A percentile compares a stretch with the other conserved stretches of the same genome.
phyloP scores from a whole-genome alignment of 2,329 filamentous ascomycete genomes.

The Ilyonectria destructans region DNA sequence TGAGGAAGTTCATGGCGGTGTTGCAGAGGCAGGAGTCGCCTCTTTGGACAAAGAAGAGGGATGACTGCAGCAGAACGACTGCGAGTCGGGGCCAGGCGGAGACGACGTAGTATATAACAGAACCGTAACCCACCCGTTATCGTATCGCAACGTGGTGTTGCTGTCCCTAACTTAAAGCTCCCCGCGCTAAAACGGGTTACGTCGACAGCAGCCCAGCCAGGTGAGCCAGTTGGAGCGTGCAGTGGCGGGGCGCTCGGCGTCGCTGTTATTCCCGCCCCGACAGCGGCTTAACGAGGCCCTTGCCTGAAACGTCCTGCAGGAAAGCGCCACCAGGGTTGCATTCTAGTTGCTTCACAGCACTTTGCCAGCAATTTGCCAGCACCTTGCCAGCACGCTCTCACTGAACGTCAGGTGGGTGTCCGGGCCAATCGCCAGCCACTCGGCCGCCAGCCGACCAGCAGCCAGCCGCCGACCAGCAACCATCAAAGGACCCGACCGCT shows the following conservation, averaged over 20 bases:
- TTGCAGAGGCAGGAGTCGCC: background rate
- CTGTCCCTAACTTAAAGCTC: constrained; percentile 38
- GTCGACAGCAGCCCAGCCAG: constrained; percentile 19
- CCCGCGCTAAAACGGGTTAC: constrained; percentile 46
- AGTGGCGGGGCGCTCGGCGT: constrained; percentile 16
- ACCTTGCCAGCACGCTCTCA: constrained; percentile 8
- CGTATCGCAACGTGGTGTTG: constrained; percentile 49
- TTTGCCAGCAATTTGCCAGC: background rate
- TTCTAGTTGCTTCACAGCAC: constrained; percentile 1
- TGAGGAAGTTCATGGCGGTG: constrained; percentile 90
- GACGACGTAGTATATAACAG: constrained; percentile 17
- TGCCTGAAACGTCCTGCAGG: background rate
- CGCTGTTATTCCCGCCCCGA: constrained; percentile 30
- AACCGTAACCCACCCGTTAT: constrained; percentile 16
- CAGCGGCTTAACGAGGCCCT: constrained; percentile 13
- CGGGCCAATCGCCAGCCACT: constrained; percentile 42
- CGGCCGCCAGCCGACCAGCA: constrained; percentile 33
- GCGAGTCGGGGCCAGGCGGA: background rate
- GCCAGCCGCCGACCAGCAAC: constrained; percentile 25
- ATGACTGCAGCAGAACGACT: background rate
- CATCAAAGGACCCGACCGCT: constrained; percentile 21
- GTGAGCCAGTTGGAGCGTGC: background rate
- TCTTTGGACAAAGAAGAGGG: background rate
- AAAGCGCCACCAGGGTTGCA: background rate
- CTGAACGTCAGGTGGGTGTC: constrained; percentile 32